These are phyloP conservation scores for Cryphonectria naterciae DNA, from an alignment of 2,329 filamentous ascomycete species.

Conservation along the genomic window DNA sequence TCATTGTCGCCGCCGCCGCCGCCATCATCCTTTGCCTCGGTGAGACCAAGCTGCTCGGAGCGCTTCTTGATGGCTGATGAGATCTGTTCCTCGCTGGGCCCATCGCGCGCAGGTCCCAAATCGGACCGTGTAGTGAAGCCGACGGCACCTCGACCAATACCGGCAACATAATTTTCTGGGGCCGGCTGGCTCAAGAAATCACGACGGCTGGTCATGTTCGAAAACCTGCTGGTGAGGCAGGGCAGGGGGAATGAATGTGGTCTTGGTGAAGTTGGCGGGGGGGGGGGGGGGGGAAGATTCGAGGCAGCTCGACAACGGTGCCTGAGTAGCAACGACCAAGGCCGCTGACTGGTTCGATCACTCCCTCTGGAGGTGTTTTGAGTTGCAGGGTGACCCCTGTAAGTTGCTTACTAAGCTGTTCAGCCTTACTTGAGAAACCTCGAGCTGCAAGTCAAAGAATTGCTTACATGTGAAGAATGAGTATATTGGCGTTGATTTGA, in stretches of 20 bases:
- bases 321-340: neutral
- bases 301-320: neutral
- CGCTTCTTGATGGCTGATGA: conserved; percentile 96
- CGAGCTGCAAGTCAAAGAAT: neutral
- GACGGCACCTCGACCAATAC: conserved; percentile 95
- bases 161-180: conserved; percentile 89
- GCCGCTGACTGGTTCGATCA: neutral
- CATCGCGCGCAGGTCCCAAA: conserved; percentile 91
- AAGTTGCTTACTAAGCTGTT: neutral
- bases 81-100: conserved; percentile 96
- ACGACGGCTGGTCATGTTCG: conserved; percentile 63
- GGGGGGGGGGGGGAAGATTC: neutral
- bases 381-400: neutral
- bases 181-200: conserved; percentile 89
- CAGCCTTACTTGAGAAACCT: neutral
- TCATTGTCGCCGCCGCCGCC: conserved; percentile 71
- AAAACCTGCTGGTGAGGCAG: neutral
- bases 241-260: neutral
- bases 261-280: neutral
- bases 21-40: conserved; percentile 56
- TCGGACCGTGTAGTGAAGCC: conserved; percentile 98
- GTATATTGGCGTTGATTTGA: no score
- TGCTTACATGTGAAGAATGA: neutral
- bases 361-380: neutral
- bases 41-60: conserved; percentile 77